Base-by-base conservation (phyloP, 192 early-diverging fungal species). In the Linnemannia zychae region DNA sequence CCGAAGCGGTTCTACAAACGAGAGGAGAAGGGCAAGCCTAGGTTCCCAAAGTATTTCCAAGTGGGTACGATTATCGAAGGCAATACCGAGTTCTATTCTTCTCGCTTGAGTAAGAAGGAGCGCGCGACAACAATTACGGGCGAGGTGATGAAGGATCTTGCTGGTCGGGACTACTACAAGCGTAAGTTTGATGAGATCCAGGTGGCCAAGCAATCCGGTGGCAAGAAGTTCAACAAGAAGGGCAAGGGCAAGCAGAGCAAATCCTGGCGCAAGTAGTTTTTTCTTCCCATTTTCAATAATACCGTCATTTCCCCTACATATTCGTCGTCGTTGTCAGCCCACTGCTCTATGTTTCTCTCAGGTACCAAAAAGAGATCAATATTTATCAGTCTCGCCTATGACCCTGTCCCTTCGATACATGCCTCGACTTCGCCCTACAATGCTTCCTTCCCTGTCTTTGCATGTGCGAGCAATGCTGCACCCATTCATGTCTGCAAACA, bases 1-100 rank as follows among this genome's bases (percentile, higher is more conserved):
- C 96, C 96, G 22, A 99, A 97, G 87, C 91, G 95, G 38, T 96
- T 96, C 78, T 99, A 98, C 81, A 98, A 98, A 75, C 94, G 95
- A 72, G 91, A 91, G 66, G 94, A 93, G 47, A 91, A 91, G 67
- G 52, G 83, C 57, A 83, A 87, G 4, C 80, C 88, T 28, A 90
- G 91, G 24, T 78, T 94, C 18, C 97, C 98, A 38, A 98, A 96
- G 79, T 96, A 95, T 84, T 98, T 99, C 91, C 96, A 99, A 81
- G 90, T 97, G 46, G 98, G 98, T n/a, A 98, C 96, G 0, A 90
- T 99, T 34, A 86, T 99, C 16, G 96, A 97, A 71, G 95, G 94
- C 12, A 92, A 96, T 31, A 93, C 95, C 2, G 97, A 99, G 77
- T 98, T 95, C 87, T 97, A 93, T 83, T 95, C 95, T n/a, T 90